Evolutionary conservation across 2,329 filamentous ascomycete species (phyloP), one percentile per base, ranked within the genome.

Genomic region (Ascochyta clinopodiicola): DNA sequence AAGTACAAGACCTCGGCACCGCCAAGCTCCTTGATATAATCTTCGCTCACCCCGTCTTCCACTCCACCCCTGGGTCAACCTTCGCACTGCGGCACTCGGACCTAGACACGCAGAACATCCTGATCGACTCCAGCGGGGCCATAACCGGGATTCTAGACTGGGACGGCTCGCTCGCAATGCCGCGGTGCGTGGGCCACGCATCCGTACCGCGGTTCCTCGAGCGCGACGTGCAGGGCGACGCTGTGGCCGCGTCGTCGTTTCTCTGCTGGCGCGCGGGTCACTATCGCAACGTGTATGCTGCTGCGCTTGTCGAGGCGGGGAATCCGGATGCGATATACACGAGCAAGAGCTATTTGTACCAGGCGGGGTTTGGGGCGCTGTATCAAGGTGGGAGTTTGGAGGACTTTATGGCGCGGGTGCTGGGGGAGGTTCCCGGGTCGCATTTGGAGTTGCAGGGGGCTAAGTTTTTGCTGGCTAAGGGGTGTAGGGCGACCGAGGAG

Each of bases 31-130:
- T 57, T 6, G 24, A 32, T 17, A 42, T 57, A 21, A 10, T 57
- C 40, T 24, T 47, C 25, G 8, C 51, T 2, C 49, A 56, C 13
- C 43, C 49, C 29, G 24, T 35, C 42, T 27, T 54, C 31, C 45
- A 44, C 8, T 15, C 37, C 12, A 27, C 46, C 6, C 29, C 50
- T 10, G 21, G 51, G 0, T 63, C 68, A 21, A 57, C 62, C 1
- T 71, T 71, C 29, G 44, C 58, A 0, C 53, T 68, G 1, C 46
- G 35, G 0, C 66, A 69, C 40, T 25, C 54, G 2, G 66, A 70
- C 38, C 60, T 71, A 6, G 53, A 66, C 27, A 44, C 58, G 7
- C 61, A 69, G 17, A 71, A 71, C 51, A 64, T 69, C 27, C 46
- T 68, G 4, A 51, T 57, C 25, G 56, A 64, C 37, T 42, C 49